Evolutionary conservation across 202 grass and related monocot genomes (phyloP).

Genomic region (Bolboschoenoplectus hybrid): DNA sequence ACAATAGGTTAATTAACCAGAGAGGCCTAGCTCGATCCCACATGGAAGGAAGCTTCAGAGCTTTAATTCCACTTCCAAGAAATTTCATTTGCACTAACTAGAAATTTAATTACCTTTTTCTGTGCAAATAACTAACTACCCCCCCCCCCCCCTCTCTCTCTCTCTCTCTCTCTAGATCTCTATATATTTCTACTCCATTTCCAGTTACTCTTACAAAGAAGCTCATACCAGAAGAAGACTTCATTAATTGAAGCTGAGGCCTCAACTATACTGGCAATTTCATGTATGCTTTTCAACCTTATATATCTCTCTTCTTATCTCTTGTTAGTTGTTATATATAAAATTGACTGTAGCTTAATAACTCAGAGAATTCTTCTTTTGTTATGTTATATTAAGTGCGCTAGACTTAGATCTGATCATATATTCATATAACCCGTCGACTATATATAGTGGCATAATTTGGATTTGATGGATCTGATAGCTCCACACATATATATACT

Average conservation of each 20-base stretch:
- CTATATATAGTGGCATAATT: background rate
- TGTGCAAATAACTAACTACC: conserved; percentile 9
- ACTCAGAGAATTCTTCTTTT: background rate
- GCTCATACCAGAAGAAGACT: background rate
- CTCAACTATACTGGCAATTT: conserved; percentile 14
- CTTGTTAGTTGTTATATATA: background rate
- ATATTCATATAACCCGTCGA: no score
- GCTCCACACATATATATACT: background rate
- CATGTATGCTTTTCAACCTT: conserved; percentile 31
- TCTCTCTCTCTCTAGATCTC: background rate
- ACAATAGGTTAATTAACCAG: background rate
- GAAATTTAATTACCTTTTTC: conserved; percentile 9
- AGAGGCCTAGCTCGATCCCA: background rate
- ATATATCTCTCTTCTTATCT: conserved; percentile 8
- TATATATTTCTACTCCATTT: background rate
- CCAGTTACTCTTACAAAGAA: background rate
- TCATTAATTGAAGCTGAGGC: conserved; percentile 15
- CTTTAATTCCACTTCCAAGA: conserved; percentile 33
- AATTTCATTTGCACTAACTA: conserved; percentile 30
- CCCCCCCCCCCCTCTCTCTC: conserved; percentile 17
- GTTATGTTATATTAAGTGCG: background rate
- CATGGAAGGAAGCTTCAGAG: conserved; percentile 28
- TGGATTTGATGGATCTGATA: background rate
- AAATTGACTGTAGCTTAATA: background rate
- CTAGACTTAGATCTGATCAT: background rate